Base-by-base conservation (phyloP, 805 yeast species). In the Spathaspora arborariae region DNA sequence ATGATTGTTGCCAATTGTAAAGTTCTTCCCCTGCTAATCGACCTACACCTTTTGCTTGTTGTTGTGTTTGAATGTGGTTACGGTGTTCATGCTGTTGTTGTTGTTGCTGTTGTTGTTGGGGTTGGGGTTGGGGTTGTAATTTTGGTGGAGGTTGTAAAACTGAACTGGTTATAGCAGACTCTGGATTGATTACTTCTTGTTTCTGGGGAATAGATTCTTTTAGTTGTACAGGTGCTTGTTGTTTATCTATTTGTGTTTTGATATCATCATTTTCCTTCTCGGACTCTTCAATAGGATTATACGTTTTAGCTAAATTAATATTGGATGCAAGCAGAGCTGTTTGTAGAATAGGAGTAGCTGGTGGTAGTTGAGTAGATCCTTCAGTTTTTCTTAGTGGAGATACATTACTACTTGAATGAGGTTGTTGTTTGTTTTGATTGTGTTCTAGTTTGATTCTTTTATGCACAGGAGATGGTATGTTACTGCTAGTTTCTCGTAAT, bases 1-100 rank as follows among this genome's bases (percentile, higher is more conserved):
- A 84, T 41, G 78, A 75, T 20, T 68, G 70, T 54, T 82, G 86
- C 91, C 91, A 84, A 50, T 71, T 72, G 44, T 62, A 64, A 42
- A 82, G 59, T 45, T 76, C 74, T 24, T 68, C 73, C 2, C 80
- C 81, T 5, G 70, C 73, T 26, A 72, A 58, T 10, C 75, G 54
- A 10, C 53, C 49, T 11, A 55, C 52, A 4, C 53, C 49, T 42
- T 55, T 56, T 20, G 35, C 30, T 18, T 40, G 42, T 33, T 37
- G 39, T 33, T 33, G 39, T n/a, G n/a, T n/a, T n/a, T 42, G 33
- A 16, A 16, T 41, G 18, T 36, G 26, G 27, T 42, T 41, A 20
- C n/a, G 42, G 4, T 40, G 35, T 13, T 40, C n/a, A 9, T 24
- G 35, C 20, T 3, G 42, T 40, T 40, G 42, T 7, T 40, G 42